Evolutionary conservation across 2,329 filamentous ascomycete species (phyloP).

Genomic region (Cryphonectria parasitica): DNA sequence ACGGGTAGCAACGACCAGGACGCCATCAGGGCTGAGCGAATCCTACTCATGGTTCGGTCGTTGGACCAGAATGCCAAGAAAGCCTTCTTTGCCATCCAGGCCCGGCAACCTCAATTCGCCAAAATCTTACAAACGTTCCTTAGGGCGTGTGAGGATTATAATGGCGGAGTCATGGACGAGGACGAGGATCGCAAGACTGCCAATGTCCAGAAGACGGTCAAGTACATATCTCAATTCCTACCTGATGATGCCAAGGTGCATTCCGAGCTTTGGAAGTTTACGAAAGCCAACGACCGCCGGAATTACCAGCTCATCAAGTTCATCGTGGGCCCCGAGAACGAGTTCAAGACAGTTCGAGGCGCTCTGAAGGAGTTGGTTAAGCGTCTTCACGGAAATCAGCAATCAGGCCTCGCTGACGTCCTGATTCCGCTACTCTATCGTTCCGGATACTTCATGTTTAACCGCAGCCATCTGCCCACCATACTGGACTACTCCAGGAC

Average conservation of each 20-base stretch:
- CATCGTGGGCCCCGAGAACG: conserved; percentile 80
- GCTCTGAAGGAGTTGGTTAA: conserved; percentile 89
- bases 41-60: conserved; percentile 78
- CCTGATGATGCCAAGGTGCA: conserved; percentile 75
- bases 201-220: conserved; percentile 72
- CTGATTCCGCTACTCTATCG: conserved; percentile 82
- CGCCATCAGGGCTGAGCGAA: conserved; percentile 79
- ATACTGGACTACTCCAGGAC: conserved; percentile 88
- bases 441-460: conserved; percentile 84
- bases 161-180: conserved; percentile 80
- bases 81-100: conserved; percentile 86
- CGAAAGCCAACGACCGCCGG: conserved; percentile 86
- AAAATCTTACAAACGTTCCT: conserved; percentile 77
- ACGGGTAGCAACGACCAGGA: conserved; percentile 65
- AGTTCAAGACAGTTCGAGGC: conserved; percentile 88
- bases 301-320: conserved; percentile 89
- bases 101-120: conserved; percentile 74
- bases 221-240: conserved; percentile 73
- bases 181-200: conserved; percentile 71
- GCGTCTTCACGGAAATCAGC: conserved; percentile 71
- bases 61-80: conserved; percentile 78
- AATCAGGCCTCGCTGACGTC: conserved; percentile 73
- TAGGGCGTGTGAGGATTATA: conserved; percentile 84
- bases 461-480: conserved; percentile 87
- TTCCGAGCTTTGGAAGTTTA: conserved; percentile 85